phyloP scores from a whole-genome alignment of 176 grass and related monocot species.

The Avena sativa region DNA sequence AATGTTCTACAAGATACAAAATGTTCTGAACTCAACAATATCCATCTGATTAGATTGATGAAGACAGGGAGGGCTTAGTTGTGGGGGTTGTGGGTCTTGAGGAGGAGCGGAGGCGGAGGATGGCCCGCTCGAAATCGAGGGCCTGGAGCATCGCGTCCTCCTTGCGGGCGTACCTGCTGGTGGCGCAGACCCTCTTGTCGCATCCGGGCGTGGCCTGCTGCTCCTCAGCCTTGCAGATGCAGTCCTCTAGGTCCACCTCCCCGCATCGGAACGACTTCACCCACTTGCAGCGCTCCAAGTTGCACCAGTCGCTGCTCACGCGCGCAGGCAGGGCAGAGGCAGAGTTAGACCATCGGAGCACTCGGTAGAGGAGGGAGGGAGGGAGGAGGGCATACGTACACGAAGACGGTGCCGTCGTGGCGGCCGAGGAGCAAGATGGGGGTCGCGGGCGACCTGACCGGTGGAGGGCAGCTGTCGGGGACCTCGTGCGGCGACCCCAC shows the following conservation, averaged over 20 bases:
- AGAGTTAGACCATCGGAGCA: background rate
- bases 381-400: slow-evolving; percentile 19
- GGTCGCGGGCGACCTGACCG: slow-evolving; percentile 43
- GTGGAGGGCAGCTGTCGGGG: slow-evolving; percentile 40
- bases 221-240: slow-evolving; percentile 51
- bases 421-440: slow-evolving; percentile 74
- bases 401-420: slow-evolving; percentile 49
- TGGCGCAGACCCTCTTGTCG: background rate
- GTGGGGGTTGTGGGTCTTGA: background rate
- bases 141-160: slow-evolving; percentile 64
- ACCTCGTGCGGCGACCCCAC: slow-evolving; percentile 55
- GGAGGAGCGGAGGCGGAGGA: background rate
- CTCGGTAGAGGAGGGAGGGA: background rate
- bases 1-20: too few species aligned
- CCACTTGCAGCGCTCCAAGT: slow-evolving; percentile 62
- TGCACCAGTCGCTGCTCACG: slow-evolving; percentile 65
- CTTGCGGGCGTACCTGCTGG: slow-evolving; percentile 54
- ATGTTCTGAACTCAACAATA: too few species aligned
- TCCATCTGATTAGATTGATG: too few species aligned
- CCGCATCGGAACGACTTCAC: slow-evolving; percentile 81
- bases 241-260: slow-evolving; percentile 48
- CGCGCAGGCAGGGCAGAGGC: background rate
- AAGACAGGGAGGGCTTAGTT: background rate
- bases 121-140: slow-evolving; percentile 44
- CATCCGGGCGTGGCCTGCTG: background rate